Evolutionary conservation across 2,329 filamentous ascomycete species (phyloP), one percentile per base, ranked within the genome.

Genomic region (Stagonosporopsis vannaccii): DNA sequence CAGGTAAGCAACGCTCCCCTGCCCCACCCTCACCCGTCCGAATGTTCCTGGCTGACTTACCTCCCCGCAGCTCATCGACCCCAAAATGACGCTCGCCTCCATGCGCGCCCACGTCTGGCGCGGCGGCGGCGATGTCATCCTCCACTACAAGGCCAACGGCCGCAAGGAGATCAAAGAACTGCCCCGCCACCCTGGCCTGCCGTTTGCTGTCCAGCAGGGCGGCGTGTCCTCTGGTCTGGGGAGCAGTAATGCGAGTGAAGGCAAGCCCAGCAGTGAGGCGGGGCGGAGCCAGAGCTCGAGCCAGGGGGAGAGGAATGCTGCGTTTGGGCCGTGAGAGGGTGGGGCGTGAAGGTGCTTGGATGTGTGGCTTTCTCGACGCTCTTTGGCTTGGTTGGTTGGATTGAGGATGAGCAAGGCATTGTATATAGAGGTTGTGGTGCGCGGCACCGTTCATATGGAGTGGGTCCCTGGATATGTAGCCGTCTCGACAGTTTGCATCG

Each of bases 41-140:
- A n/a, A n/a, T n/a, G n/a, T n/a, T 23, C 11, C 11, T 32, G 6
- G 7, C 11, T 7, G n/a, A 11, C 51, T 62, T 49, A 58, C n/a
- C 39, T 17, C 13, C 0, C 1, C 7, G 49, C 51, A 83, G 81
- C 76, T 90, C 56, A 81, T 98, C 23, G 85, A 90, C 2, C 87
- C 88, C 6, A 90, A 88, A 28, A 97, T 97, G 89, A 98, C 90
- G 32, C 85, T 99, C n/a, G 92, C 92, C 4, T 97, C 93, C 0
- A 87, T 99, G 39, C 88, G 94, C 28, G 89, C 92, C 2, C 92
- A 97, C 71, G 83, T 98, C 50, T 99, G 95, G 95, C 92, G 96
- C 68, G 92, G 91, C 39, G 92, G 92, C n/a, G 93, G 90, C 67
- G 95, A 99, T 77, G 90, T 99, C 62, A 79, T 96, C 49, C 81